Percentiles rank a stretch among this genome's conserved stretches.
These are phyloP conservation scores for Eucalyptus coolabah DNA, from an alignment of 345 rosid species.

Conservation along the genomic window DNA sequence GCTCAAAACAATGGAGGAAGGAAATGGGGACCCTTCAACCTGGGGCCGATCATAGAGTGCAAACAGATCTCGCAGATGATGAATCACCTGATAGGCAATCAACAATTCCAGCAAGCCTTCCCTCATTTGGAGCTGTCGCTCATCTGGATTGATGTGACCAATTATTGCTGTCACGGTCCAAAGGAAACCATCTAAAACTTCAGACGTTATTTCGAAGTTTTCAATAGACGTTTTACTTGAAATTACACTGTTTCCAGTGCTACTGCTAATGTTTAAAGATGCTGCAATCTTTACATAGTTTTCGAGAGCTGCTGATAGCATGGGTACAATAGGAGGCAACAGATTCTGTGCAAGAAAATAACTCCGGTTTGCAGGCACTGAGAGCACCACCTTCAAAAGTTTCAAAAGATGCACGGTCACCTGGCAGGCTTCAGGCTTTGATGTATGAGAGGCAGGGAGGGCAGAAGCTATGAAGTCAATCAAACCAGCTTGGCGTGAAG, in stretches of 20 bases:
- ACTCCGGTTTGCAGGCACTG: slow-evolving; percentile 47
- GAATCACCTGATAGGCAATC: slow-evolving; percentile 64
- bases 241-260: slow-evolving; percentile 1
- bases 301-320: slow-evolving; percentile 65
- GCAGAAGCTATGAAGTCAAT: slow-evolving; percentile 76
- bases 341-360: slow-evolving; percentile 71
- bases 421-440: slow-evolving; percentile 78
- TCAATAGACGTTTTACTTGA: slow-evolving; percentile 47
- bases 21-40: slow-evolving; percentile 71
- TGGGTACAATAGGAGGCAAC: slow-evolving; percentile 64
- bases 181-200: slow-evolving; percentile 56
- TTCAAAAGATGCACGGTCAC: slow-evolving; percentile 56
- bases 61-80: slow-evolving; percentile 57
- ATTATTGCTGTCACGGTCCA: slow-evolving; percentile 43
- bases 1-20: slow-evolving; percentile 57
- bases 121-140: slow-evolving; percentile 46
- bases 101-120: slow-evolving; percentile 63
- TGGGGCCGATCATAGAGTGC: slow-evolving; percentile 81
- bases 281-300: slow-evolving; percentile 72
- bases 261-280: slow-evolving; percentile 36
- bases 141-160: slow-evolving; percentile 49
- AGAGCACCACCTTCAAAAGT: slow-evolving; percentile 53
- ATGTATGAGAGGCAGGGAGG: slow-evolving; percentile 67
- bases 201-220: slow-evolving; percentile 49
- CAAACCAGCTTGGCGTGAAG: slow-evolving; percentile 70